phyloP scores from a whole-genome alignment of 2,329 filamentous ascomycete genomes.

The Hypoxylon sp. region DNA sequence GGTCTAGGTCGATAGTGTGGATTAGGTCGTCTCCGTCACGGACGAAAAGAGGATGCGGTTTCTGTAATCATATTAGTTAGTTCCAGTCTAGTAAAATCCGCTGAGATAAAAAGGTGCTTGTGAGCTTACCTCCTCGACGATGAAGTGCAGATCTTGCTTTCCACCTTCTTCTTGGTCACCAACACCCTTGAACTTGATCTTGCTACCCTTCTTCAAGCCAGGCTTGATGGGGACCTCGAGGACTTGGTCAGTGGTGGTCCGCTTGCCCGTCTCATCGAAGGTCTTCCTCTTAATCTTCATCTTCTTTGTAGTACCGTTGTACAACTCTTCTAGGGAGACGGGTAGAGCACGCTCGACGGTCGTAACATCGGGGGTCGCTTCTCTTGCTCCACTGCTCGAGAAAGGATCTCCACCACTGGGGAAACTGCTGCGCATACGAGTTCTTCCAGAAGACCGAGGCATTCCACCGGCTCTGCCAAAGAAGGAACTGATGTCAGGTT shows the following conservation, averaged over 20 bases:
- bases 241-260: conserved; percentile 88
- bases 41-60: conserved; percentile 85
- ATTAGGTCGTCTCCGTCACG: conserved; percentile 91
- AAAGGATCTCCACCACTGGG: conserved; percentile 54
- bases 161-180: conserved; percentile 97
- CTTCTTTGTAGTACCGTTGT: conserved; percentile 90
- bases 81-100: background rate
- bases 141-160: conserved; percentile 94
- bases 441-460: conserved; percentile 54
- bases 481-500: conserved; percentile 54
- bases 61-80: conserved; percentile 69
- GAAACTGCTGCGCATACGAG: conserved; percentile 58
- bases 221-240: conserved; percentile 96
- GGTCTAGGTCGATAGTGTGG: conserved; percentile 81
- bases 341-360: conserved; percentile 88
- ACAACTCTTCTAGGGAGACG: conserved; percentile 89
- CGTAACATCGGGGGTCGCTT: conserved; percentile 84
- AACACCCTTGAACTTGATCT: conserved; percentile 98
- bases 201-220: conserved; percentile 94
- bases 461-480: conserved; percentile 62
- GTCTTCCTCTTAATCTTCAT: conserved; percentile 98
- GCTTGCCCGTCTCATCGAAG: conserved; percentile 87
- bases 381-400: conserved; percentile 50
- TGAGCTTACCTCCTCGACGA: conserved; percentile 89
- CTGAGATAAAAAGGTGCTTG: background rate